These are phyloP conservation scores for Wickerhamiella slavikovae DNA, from an alignment of 805 yeast genomes.

Conservation along the genomic window DNA sequence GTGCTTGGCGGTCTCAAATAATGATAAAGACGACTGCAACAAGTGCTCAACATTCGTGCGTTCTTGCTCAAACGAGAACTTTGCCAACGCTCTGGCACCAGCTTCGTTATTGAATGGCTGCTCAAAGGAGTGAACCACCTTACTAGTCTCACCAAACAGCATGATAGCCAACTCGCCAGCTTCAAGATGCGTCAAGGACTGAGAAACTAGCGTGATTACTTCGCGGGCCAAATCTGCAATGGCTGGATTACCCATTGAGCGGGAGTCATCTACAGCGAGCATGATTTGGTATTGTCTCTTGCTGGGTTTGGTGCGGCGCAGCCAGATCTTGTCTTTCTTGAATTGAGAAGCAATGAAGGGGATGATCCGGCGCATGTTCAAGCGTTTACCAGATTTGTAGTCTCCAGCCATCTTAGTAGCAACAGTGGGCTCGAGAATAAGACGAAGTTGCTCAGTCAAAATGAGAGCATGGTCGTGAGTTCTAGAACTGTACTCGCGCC, in stretches of 20 bases:
- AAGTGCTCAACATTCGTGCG: constrained; percentile 66
- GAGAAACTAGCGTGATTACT: constrained; percentile 80
- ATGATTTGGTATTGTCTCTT: constrained; percentile 93
- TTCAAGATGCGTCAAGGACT: constrained; percentile 83
- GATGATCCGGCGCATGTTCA: constrained; percentile 92
- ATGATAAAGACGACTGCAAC: constrained; percentile 46
- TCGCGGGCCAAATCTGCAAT: constrained; percentile 86
- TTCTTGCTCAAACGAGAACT: constrained; percentile 79
- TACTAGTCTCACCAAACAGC: constrained; percentile 68
- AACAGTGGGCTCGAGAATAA: constrained; percentile 84
- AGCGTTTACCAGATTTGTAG: constrained; percentile 88
- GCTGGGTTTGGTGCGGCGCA: constrained; percentile 90
- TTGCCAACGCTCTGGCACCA: constrained; percentile 66
- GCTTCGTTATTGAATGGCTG: constrained; percentile 65
- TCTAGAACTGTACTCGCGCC: constrained; percentile 69
- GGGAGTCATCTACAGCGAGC: constrained; percentile 95
- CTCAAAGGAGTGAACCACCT: constrained; percentile 77
- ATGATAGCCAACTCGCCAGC: constrained; percentile 84
- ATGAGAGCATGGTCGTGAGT: constrained; percentile 76
- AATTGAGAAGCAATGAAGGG: constrained; percentile 95
- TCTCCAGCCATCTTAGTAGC: constrained; percentile 94
- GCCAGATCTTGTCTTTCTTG: constrained; percentile 96
- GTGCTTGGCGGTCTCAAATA: constrained; percentile 41
- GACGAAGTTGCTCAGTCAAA: constrained; percentile 76
- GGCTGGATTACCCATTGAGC: constrained; percentile 88